Conservation (phyloP, 2,329 filamentous ascomycete species). For the Botrytis byssoidea region DNA sequence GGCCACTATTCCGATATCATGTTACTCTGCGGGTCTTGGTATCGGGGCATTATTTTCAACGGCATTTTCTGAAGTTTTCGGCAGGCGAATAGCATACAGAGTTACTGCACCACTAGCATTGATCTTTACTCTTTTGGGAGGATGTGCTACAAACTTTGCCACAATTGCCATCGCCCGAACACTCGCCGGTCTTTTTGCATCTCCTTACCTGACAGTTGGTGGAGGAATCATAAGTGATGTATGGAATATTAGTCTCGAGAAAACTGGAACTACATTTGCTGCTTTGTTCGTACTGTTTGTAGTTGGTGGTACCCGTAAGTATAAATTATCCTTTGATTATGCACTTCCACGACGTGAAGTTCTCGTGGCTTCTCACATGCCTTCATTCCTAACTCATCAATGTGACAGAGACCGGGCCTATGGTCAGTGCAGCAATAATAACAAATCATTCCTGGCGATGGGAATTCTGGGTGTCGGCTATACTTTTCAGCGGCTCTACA, state of each 20-base stretch:
- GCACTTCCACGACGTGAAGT: neutral
- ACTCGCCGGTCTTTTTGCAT: conserved; percentile 21
- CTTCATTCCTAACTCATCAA: neutral
- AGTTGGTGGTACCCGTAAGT: conserved; percentile 19
- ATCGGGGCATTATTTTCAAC: conserved; percentile 22
- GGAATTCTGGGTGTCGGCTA: conserved; percentile 22
- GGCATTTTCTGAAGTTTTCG: conserved; percentile 22
- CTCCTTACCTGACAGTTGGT: conserved; percentile 18
- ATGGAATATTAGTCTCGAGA: conserved; percentile 23
- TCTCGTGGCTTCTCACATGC: neutral
- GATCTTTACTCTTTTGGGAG: conserved; percentile 22
- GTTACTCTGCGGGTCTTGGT: conserved; percentile 23
- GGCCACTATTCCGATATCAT: conserved; percentile 21
- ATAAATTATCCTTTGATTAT: neutral
- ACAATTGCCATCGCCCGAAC: conserved; percentile 17
- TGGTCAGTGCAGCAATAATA: conserved; percentile 20
- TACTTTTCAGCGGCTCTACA: conserved; percentile 16
- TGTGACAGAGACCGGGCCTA: conserved; percentile 14
- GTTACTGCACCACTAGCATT: conserved; percentile 19
- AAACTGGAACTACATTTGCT: conserved; percentile 21
- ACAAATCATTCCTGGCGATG: conserved; percentile 21
- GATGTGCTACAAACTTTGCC: conserved; percentile 9
- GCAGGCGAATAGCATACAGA: conserved; percentile 20
- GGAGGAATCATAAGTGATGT: conserved; percentile 24
- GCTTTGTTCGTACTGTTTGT: conserved; percentile 19